Conservation (phyloP, 805 yeast species). For the Kodamaea lidongshanica region DNA sequence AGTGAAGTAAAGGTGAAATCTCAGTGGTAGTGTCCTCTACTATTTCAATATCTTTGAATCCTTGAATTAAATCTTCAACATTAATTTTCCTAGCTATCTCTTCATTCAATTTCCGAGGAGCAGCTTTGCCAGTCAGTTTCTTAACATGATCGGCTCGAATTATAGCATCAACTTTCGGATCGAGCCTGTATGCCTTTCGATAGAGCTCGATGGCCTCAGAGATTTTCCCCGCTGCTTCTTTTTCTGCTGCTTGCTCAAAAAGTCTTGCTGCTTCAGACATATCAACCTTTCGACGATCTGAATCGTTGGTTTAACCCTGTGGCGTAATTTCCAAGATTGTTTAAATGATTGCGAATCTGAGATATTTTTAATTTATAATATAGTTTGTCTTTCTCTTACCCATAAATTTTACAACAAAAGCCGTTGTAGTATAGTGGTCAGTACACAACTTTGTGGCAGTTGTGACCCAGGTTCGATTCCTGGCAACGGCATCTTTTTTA, state of each 20-base stretch:
- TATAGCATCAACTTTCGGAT: slow-evolving; percentile 55
- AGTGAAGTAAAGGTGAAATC: slow-evolving; percentile 25
- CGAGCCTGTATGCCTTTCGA: slow-evolving; percentile 60
- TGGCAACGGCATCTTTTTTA: slow-evolving; percentile 16
- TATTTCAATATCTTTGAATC: slow-evolving; percentile 28
- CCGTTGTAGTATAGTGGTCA: slow-evolving; percentile 16
- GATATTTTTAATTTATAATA: too few species aligned
- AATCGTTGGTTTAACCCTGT: too few species aligned
- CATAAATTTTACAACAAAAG: too few species aligned
- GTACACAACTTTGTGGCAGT: slow-evolving; percentile 17
- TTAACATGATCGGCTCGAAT: slow-evolving; percentile 55
- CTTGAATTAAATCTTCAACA: slow-evolving; percentile 33
- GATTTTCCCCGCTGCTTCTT: slow-evolving; percentile 68
- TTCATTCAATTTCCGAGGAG: slow-evolving; percentile 29
- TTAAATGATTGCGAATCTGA: too few species aligned
- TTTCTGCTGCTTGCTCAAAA: slow-evolving; percentile 65
- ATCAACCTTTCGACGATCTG: too few species aligned
- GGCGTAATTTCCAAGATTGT: too few species aligned
- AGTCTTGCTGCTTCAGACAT: slow-evolving; percentile 56
- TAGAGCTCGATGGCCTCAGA: slow-evolving; percentile 76
- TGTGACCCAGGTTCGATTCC: slow-evolving; percentile 16
- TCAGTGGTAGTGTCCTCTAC: too few species aligned
- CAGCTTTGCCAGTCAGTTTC: slow-evolving; percentile 30
- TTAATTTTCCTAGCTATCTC: slow-evolving; percentile 32
- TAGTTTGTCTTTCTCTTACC: too few species aligned